phyloP scores from a whole-genome alignment of 148 eudicot species.

The Simmondsia chinensis region DNA sequence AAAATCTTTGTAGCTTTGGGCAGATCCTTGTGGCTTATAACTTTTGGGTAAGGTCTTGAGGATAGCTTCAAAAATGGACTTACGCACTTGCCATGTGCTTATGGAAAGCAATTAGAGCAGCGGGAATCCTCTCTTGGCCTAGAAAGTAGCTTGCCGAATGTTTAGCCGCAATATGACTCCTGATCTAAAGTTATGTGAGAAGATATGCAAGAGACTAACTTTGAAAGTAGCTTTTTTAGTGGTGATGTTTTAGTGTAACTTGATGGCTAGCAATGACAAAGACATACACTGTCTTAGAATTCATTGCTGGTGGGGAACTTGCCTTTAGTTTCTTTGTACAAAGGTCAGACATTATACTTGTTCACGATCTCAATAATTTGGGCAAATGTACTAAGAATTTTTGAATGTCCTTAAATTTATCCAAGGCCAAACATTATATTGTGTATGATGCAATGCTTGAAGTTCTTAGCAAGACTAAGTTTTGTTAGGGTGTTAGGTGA shows the following conservation, averaged over 20 bases:
- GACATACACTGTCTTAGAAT: no score
- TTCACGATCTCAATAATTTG: no score
- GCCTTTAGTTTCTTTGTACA: no score
- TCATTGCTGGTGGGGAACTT: no score
- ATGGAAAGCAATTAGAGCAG: constrained; percentile 14
- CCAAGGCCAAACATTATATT: no score
- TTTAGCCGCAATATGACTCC: constrained; percentile 25
- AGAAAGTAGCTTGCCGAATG: constrained; percentile 31
- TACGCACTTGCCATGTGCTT: constrained; percentile 20
- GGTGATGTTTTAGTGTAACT: no score
- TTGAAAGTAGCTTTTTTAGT: no score
- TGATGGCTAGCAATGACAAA: no score
- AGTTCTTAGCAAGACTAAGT: constrained; percentile 20
- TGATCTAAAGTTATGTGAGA: constrained; percentile 25
- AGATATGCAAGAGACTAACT: constrained; percentile 16
- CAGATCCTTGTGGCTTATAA: constrained; percentile 20
- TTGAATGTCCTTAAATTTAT: no score
- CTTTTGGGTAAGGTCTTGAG: constrained; percentile 23
- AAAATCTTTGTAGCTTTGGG: constrained; percentile 25
- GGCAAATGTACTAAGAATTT: no score
- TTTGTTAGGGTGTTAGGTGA: constrained; percentile 27
- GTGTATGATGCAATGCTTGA: constrained; percentile 27
- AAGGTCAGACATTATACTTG: no score
- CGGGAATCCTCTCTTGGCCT: constrained; percentile 16
- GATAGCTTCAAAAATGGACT: constrained; percentile 18